Base-by-base conservation (phyloP, 768 basidiomycete genomes). In the Ramaria sp. region DNA sequence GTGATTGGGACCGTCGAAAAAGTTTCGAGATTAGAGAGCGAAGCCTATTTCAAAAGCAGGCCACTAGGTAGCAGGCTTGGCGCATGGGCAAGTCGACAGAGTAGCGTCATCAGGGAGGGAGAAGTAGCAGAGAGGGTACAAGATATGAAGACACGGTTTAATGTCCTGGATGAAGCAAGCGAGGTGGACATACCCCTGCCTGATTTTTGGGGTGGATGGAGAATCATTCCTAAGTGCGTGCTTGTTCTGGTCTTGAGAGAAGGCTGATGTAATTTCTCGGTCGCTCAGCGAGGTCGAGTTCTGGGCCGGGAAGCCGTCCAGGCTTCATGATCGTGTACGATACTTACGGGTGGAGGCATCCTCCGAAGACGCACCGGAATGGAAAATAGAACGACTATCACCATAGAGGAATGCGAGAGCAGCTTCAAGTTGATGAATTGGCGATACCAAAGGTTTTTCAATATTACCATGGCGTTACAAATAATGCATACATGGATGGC, bases 141-240 rank as follows among this genome's bases (percentile, higher is more conserved):
- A 58, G 73, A 75, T 65, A 64, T 86, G 20, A 72, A 79, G 65
- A 72, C 78, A 48, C 75, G 75, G 37, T 91, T 90, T 65, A 74
- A 73, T 17, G 72, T 75, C 17, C 60, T 70, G 17, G 72, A 72
- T 5, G 70, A 61, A 7, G 71, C 70, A 37, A 67, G 67, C 30
- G 73, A 76, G 1, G 73, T 67, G 11, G 74, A 82, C 30, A 75
- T 96, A 12, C 86, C 88, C 0, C 73, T 85, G 48, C 95, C 95
- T 3, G 84, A 89, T 7, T 91, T 90, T 68, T 98, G 95, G 95
- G 95, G 95, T 59, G 95, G 95, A 4, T 96, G 91, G 88, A 78
- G 95, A 63, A 78, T 98, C 34, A 76, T 97, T n/a, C 95, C 95
- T 27, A 78, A 78, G 91, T 95, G 63, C 64, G 84, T 76, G 4